A percentile compares a stretch with the other conserved stretches of the same genome.
These are phyloP conservation scores for Poa annua DNA, from an alignment of 176 grass and related monocot species.

Conservation along the genomic window DNA sequence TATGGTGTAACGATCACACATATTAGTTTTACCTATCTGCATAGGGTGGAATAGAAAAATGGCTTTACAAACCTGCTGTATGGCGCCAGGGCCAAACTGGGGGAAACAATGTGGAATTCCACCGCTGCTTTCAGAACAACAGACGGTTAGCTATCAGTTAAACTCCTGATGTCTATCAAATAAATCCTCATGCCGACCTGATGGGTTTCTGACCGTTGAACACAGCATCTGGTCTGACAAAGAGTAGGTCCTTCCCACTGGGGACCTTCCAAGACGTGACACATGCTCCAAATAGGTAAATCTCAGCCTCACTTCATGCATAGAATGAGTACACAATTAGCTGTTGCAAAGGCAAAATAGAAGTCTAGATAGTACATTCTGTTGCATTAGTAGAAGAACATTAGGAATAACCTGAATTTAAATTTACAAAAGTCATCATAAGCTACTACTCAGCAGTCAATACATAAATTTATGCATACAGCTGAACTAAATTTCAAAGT, in stretches of 20 bases:
- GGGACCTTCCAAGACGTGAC: constrained; percentile 88
- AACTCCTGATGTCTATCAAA: constrained; percentile 30
- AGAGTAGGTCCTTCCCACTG: constrained; percentile 81
- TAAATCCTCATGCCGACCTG: constrained; percentile 53
- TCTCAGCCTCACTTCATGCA: constrained; percentile 80
- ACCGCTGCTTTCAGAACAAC: constrained; percentile 68
- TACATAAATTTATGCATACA: not conserved
- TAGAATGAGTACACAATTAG: constrained; percentile 37
- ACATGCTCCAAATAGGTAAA: constrained; percentile 90
- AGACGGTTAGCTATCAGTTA: constrained; percentile 32
- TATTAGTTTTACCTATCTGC: not conserved
- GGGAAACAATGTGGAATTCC: constrained; percentile 99
- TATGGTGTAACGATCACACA: not conserved
- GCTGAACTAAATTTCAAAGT: not conserved
- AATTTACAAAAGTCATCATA: constrained; percentile 19
- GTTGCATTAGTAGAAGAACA: not conserved
- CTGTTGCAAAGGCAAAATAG: not conserved
- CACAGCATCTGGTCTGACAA: constrained; percentile 93
- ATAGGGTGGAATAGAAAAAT: constrained; percentile 31
- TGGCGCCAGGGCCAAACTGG: constrained; percentile 88
- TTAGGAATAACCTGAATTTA: not conserved
- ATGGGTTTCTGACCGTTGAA: constrained; percentile 96
- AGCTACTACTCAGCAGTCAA: not conserved
- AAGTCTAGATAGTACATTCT: not conserved
- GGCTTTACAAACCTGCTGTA: constrained; percentile 72